A percentile compares a stretch with the other conserved stretches of the same genome.
Conservation (phyloP, 306 rosid species). For the Castanea crenata region DNA sequence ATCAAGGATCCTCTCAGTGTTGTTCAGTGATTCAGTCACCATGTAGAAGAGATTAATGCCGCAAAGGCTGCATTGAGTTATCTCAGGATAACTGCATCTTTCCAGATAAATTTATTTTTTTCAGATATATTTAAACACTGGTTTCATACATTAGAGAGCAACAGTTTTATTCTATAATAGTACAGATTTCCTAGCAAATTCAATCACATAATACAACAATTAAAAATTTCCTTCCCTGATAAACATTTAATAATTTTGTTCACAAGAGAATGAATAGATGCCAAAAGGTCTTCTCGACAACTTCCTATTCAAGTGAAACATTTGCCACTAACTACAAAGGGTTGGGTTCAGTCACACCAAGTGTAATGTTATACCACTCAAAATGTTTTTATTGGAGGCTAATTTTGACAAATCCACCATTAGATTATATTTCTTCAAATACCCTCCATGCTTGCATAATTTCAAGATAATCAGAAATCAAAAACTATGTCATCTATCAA, state of each 20-base stretch:
- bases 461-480: too few relatives aligned
- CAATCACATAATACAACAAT: not conserved
- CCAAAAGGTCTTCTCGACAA: not conserved
- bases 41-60: not conserved
- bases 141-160: not conserved
- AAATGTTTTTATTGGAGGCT: too few relatives aligned
- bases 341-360: too few relatives aligned
- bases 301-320: not conserved
- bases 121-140: not conserved
- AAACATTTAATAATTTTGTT: not conserved
- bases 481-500: too few relatives aligned
- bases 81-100: not conserved
- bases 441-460: too few relatives aligned
- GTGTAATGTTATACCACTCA: too few relatives aligned
- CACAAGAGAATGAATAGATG: not conserved
- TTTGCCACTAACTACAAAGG: not conserved
- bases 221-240: not conserved
- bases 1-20: too few relatives aligned
- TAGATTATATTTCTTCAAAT: too few relatives aligned
- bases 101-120: not conserved
- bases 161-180: not conserved
- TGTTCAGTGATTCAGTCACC: not conserved
- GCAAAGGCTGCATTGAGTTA: not conserved
- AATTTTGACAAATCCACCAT: too few relatives aligned
- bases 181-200: not conserved